Evolutionary conservation across 1,284 basidiomycete species (phyloP).

Genomic region (Takashimella tepidaria): DNA sequence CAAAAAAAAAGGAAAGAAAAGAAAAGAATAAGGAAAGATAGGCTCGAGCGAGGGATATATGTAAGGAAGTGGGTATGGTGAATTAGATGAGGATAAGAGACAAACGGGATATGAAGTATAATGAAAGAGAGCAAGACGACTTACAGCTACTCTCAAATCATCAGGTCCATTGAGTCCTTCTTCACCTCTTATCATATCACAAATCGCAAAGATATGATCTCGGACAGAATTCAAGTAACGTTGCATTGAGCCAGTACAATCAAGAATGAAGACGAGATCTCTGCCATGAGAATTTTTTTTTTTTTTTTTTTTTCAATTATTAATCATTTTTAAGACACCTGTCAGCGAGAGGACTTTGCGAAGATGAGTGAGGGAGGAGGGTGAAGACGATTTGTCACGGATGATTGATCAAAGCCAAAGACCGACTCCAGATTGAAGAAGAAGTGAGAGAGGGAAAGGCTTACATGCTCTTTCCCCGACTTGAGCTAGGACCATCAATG

Average conservation of each 20-base stretch:
- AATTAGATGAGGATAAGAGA: no score
- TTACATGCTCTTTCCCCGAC: conserved; percentile 42
- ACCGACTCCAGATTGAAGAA: no score
- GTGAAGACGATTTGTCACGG: neutral
- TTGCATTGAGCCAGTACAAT: conserved; percentile 70
- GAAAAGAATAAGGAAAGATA: no score
- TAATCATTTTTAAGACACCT: no score
- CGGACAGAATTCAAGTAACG: conserved; percentile 64
- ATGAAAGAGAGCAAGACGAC: conserved; percentile 9
- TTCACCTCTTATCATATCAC: conserved; percentile 90
- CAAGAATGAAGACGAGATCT: conserved; percentile 81
- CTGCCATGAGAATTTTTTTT: conserved; percentile 51
- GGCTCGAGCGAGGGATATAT: no score
- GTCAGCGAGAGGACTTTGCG: no score
- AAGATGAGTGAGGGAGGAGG: neutral
- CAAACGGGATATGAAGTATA: no score
- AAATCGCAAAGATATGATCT: conserved; percentile 95
- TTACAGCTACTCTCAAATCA: conserved; percentile 80
- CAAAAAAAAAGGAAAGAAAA: no score
- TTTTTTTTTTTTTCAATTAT: no score
- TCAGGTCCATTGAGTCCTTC: conserved; percentile 79
- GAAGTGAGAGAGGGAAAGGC: conserved; percentile 4
- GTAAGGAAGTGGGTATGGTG: no score
- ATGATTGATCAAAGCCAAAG: no score
- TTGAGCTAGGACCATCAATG: conserved; percentile 24